Percentiles rank a stretch among this genome's conserved stretches.
Evolutionary conservation across 2,329 filamentous ascomycete genomes (phyloP).

Genomic region (Beauveria scarabaeidicola): DNA sequence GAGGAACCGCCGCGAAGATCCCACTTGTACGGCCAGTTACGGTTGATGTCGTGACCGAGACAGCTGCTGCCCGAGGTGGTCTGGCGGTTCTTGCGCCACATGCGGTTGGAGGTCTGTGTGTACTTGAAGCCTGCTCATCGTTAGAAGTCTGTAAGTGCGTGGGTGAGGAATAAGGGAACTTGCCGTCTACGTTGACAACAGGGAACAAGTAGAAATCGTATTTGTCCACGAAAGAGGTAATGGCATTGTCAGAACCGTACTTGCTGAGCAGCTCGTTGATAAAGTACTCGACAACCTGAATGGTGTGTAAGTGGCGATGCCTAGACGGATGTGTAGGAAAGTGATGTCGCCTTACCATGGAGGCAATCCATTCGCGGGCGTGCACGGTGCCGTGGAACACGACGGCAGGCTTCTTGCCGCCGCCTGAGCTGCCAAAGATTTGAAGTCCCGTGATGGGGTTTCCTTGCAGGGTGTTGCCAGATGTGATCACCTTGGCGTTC

Average conservation of each 20-base stretch:
- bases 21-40: constrained; percentile 53
- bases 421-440: constrained; percentile 39
- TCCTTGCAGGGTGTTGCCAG: constrained; percentile 39
- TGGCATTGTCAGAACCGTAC: constrained; percentile 30
- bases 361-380: constrained; percentile 52
- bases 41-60: constrained; percentile 48
- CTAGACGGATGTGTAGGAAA: neutral
- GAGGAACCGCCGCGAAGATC: constrained; percentile 39
- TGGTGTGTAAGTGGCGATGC: neutral
- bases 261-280: constrained; percentile 39
- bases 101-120: constrained; percentile 45
- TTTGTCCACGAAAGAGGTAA: constrained; percentile 43
- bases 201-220: constrained; percentile 61
- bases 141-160: neutral
- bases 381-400: constrained; percentile 52
- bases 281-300: constrained; percentile 41
- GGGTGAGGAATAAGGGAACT: constrained; percentile 7
- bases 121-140: constrained; percentile 43
- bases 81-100: constrained; percentile 56
- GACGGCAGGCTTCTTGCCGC: constrained; percentile 38
- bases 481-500: constrained; percentile 40
- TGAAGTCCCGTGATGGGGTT: constrained; percentile 54
- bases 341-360: constrained; percentile 31
- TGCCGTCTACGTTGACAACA: constrained; percentile 53
- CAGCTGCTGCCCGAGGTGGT: constrained; percentile 31